Base-by-base conservation (phyloP, 495 filamentous ascomycete genomes). In the Geoglossum glabrum region DNA sequence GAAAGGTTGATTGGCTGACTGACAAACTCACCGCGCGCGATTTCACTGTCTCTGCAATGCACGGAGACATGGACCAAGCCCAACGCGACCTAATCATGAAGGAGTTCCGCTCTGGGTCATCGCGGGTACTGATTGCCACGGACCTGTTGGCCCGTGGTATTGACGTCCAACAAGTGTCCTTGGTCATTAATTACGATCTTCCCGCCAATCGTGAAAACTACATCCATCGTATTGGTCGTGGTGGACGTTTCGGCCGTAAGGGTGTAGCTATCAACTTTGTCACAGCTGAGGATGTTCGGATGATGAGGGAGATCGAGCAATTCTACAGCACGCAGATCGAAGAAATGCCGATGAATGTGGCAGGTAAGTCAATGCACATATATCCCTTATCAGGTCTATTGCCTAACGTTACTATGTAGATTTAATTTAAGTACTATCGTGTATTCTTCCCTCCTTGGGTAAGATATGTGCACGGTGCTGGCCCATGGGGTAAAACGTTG, bases 181-280 rank as follows among this genome's bases (percentile, higher is more conserved):
- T 99, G 58, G 92, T 99, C 59, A 99, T 99, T 74, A 99, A 99
- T 72, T 99, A 99, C 71, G 92, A 99, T 66, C 76, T 99, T 34
- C 92, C 92, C 33, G 88, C 84, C 67, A 99, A 99, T 74, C 90
- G 92, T 79, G 92, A 99, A 72, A 99, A 99, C 73, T 99, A 99
- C 71, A 97, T 99, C 69, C 92, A 99, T 71, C 81, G 92, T 62
- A 99, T 99, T 65, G 92, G 92, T 69, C 83, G 92, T 68, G 85
- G 85, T 69, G 92, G 92, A 66, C 83, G 92, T 63, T 99, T 99
- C 71, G 92, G 92, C 61, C 79, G 92, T 52, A 99, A 99, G 76
- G 92, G 92, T 77, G 92, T 99, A 63, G 92, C 92, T 10, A 99
- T 99, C 77, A 99, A 99, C 75, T 99, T 99, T 62, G 92, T 99